These are phyloP conservation scores for Crithidia bombi DNA, from an alignment of 208 protist genomes.

Conservation along the genomic window DNA sequence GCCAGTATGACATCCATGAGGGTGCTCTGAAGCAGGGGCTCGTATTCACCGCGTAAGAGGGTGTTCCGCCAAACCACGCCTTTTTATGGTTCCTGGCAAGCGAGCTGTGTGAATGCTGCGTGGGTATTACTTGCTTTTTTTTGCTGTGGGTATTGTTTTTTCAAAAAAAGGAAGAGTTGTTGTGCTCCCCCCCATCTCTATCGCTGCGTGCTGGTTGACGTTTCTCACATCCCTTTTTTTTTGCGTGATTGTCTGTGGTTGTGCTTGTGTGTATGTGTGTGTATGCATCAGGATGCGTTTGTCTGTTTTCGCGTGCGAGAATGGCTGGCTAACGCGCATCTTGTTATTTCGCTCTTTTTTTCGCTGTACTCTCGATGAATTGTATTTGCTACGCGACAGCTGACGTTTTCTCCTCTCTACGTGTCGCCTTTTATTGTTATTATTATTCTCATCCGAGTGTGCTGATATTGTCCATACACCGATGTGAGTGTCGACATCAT, in stretches of 20 bases:
- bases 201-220: not conserved
- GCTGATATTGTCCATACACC: no score
- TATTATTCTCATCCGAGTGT: no score
- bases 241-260: not conserved
- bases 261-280: not conserved
- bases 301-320: no score
- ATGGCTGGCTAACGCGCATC: no score
- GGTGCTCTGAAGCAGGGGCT: conserved; percentile 83
- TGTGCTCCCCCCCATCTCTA: not conserved
- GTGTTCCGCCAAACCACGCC: not conserved
- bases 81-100: not conserved
- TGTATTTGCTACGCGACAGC: no score
- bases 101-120: no score
- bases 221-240: not conserved
- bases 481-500: no score
- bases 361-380: no score
- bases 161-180: not conserved
- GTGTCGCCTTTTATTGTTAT: no score
- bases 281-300: no score
- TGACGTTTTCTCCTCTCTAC: no score
- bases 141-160: not conserved
- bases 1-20: conserved; percentile 80
- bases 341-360: not conserved
- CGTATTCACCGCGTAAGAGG: conserved; percentile 66
- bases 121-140: no score